Conservation (phyloP, 192 early-diverging fungal species). For the Funneliformis geosporum region DNA sequence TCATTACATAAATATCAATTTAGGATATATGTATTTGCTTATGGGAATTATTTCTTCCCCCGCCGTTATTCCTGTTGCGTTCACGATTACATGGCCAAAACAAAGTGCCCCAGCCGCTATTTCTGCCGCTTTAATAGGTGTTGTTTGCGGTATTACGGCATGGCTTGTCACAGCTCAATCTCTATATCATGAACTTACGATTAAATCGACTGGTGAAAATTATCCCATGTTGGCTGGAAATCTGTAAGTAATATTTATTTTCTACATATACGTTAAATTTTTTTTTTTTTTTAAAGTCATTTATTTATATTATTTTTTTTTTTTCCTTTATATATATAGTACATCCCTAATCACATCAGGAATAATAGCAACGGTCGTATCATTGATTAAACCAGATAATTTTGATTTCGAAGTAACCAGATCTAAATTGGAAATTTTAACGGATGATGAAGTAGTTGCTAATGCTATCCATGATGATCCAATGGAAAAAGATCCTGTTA, state of each 20-base stretch:
- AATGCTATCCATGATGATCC: conserved; percentile 35
- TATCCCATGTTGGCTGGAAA: conserved; percentile 81
- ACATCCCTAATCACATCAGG: conserved; percentile 39
- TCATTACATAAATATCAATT: conserved; percentile 60
- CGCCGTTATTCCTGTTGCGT: conserved; percentile 65
- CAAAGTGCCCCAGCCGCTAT: conserved; percentile 59
- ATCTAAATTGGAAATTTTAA: conserved; percentile 21
- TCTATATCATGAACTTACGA: conserved; percentile 56
- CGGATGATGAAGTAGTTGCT: conserved; percentile 38
- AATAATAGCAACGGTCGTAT: conserved; percentile 36
- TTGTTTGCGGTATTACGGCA: conserved; percentile 53
- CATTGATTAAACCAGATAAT: neutral
- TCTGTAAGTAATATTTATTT: conserved; percentile 45
- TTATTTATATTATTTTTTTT: too few relatives aligned
- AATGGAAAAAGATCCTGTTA: conserved; percentile 40
- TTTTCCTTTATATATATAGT: conserved; percentile 3
- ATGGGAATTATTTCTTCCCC: conserved; percentile 71
- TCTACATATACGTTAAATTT: neutral
- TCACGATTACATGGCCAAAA: conserved; percentile 67
- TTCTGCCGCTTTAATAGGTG: conserved; percentile 53
- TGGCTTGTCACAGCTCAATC: conserved; percentile 61
- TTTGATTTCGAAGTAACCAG: conserved; percentile 23
- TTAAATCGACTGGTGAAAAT: conserved; percentile 60
- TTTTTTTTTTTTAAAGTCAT: too few relatives aligned
- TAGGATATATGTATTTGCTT: conserved; percentile 66